phyloP scores from a whole-genome alignment of 2,329 filamentous ascomycete species.

The Blastomyces gilchristii region DNA sequence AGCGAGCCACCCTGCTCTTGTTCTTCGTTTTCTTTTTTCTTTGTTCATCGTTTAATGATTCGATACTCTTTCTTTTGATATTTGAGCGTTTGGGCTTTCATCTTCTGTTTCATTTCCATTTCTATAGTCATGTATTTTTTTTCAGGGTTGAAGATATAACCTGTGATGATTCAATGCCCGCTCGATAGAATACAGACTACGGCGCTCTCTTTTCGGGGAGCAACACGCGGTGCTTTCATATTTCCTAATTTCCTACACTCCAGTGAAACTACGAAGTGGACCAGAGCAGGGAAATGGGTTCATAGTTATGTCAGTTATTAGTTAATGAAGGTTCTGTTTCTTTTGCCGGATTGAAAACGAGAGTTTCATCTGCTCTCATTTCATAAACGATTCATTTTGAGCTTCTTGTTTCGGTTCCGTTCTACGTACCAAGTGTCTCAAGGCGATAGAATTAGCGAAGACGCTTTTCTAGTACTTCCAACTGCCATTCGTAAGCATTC shows the following conservation, averaged over 20 bases:
- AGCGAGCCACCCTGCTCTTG: not conserved
- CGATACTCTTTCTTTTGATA: not conserved
- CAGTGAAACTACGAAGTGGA: not conserved
- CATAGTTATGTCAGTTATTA: not conserved
- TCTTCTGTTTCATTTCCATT: not conserved
- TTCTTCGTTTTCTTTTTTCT: not conserved
- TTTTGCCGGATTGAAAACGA: not conserved
- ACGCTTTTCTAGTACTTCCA: not conserved
- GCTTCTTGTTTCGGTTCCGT: not conserved
- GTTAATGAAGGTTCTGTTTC: not conserved
- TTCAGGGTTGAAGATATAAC: not conserved
- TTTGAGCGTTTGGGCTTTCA: not conserved
- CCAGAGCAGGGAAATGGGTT: not conserved
- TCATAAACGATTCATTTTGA: not conserved
- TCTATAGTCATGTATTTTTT: not conserved
- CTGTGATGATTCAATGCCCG: not conserved
- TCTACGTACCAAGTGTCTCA: not conserved
- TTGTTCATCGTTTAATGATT: not conserved
- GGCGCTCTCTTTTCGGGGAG: no score
- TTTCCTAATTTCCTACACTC: not conserved
- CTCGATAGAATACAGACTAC: conserved; percentile 1
- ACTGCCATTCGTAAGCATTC: no score
- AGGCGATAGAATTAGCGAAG: not conserved
- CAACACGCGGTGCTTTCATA: not conserved
- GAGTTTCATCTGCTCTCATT: not conserved